Conservation (phyloP, 768 basidiomycete species). For the Pleurotus citrinopileatus region DNA sequence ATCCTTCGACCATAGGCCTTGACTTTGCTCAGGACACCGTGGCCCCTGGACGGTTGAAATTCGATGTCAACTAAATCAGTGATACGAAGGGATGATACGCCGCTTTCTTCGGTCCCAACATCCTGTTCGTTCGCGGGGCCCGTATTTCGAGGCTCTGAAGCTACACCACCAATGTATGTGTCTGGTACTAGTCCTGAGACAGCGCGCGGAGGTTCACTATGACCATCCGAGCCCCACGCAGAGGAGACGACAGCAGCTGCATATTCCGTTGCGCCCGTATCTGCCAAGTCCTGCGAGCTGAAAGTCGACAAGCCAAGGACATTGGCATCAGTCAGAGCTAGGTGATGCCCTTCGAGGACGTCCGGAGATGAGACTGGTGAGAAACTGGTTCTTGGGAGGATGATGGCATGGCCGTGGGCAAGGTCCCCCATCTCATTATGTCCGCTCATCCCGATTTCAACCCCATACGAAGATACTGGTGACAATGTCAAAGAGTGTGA, state of each 20-base stretch:
- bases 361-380: conserved; percentile 18
- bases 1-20: neutral
- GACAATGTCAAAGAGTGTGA: conserved; percentile 11
- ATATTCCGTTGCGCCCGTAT: conserved; percentile 28
- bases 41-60: neutral
- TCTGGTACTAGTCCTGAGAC: neutral
- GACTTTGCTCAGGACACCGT: conserved; percentile 4
- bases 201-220: neutral
- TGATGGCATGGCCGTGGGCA: conserved; percentile 6
- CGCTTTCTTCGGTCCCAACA: conserved; percentile 6
- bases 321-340: conserved; percentile 2
- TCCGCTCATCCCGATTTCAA: conserved; percentile 12
- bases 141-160: neutral
- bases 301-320: neutral
- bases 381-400: conserved; percentile 9
- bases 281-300: conserved; percentile 6
- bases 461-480: conserved; percentile 11
- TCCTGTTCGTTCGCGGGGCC: neutral
- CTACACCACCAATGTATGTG: neutral
- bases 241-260: conserved; percentile 32
- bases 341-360: neutral
- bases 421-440: conserved; percentile 1
- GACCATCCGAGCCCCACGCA: conserved; percentile 24
- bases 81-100: neutral
- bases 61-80: conserved; percentile 4